These are phyloP conservation scores for Ceratocystis smalleyi DNA, from an alignment of 2,329 filamentous ascomycete genomes.

Conservation along the genomic window DNA sequence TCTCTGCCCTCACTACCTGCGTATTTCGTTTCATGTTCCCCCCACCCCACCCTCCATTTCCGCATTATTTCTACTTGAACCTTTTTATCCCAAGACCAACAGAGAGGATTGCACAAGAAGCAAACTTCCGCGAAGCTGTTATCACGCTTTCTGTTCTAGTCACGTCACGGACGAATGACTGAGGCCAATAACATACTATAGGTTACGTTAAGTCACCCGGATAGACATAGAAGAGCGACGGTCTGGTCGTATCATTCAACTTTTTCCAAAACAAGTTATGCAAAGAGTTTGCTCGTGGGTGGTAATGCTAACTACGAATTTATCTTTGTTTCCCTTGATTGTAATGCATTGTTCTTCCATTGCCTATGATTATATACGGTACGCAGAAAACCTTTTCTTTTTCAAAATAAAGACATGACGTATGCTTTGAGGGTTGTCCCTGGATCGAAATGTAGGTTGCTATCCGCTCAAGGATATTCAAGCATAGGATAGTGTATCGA, in stretches of 20 bases:
- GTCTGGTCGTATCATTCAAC: not conserved
- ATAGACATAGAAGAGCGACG: not conserved
- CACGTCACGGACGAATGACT: not conserved
- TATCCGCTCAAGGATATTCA: not conserved
- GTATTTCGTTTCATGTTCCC: conserved; percentile 1
- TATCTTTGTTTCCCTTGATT: not conserved
- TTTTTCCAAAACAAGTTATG: not conserved
- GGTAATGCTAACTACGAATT: not conserved
- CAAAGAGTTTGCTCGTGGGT: not conserved
- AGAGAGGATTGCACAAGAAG: not conserved
- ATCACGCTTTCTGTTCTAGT: not conserved
- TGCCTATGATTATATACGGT: not conserved
- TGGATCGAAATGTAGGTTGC: not conserved
- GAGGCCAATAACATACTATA: not conserved
- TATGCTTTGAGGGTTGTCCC: not conserved
- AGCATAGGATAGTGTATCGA: not conserved
- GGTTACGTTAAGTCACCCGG: not conserved
- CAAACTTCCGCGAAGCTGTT: not conserved
- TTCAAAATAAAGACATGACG: not conserved
- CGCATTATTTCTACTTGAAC: not conserved
- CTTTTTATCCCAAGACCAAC: not conserved
- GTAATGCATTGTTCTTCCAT: not conserved
- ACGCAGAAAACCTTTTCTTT: not conserved
- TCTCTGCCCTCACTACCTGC: not conserved
- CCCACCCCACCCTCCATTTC: not conserved